Percentiles rank a stretch among this genome's conserved stretches.
These are phyloP conservation scores for Phytopythium helicoides DNA, from an alignment of 352 stramenopile species.

Conservation along the genomic window DNA sequence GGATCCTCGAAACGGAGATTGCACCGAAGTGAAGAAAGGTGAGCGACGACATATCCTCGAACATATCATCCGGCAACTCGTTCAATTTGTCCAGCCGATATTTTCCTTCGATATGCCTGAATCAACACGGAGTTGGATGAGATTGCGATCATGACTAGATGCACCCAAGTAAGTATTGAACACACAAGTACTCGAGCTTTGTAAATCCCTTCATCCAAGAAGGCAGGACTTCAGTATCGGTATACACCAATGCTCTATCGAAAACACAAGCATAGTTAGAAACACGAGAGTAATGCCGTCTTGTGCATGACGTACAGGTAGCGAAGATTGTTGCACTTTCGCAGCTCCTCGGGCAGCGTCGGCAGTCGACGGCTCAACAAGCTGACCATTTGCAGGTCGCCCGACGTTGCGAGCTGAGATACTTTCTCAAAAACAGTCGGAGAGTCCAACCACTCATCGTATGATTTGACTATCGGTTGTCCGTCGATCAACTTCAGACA, in stretches of 20 bases:
- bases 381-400: conserved; percentile 19
- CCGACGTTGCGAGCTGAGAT: conserved; percentile 15
- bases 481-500: conserved; percentile 33
- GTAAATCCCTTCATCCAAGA: conserved; percentile 26
- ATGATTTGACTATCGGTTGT: conserved; percentile 8
- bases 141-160: not conserved
- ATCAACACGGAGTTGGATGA: no score
- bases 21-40: conserved; percentile 31
- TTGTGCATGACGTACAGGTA: conserved; percentile 25
- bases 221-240: conserved; percentile 29
- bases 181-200: conserved; percentile 36
- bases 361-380: conserved; percentile 18
- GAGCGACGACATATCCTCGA: no score
- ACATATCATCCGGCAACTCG: conserved; percentile 17
- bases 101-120: conserved; percentile 12
- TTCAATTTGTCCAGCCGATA: not conserved
- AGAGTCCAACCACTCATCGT: conserved; percentile 21
- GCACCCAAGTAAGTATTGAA: no score
- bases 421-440: no score
- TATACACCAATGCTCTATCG: conserved; percentile 41
- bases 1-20: not conserved
- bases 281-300: conserved; percentile 17
- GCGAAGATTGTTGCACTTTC: conserved; percentile 17
- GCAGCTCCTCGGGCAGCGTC: conserved; percentile 18
- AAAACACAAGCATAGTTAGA: conserved; percentile 22